phyloP scores from a whole-genome alignment of 495 filamentous ascomycete genomes.

The Penicillium coprophilum region DNA sequence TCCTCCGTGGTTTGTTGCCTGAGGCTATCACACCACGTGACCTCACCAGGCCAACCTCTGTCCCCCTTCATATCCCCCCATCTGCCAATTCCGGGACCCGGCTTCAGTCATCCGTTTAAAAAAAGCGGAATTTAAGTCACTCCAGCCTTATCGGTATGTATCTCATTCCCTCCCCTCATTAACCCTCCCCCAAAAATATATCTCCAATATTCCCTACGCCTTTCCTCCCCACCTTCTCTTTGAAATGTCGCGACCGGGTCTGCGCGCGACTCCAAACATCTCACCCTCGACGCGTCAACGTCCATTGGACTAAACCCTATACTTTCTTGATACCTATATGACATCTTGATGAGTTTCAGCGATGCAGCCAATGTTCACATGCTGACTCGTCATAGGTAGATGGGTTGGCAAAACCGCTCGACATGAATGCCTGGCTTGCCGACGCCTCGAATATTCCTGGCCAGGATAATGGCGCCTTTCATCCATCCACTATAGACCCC shows the following conservation, averaged over 20 bases:
- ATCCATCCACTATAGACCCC: conserved; percentile 56
- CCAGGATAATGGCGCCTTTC: conserved; percentile 77
- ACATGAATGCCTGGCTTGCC: conserved; percentile 84
- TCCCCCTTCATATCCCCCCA: conserved; percentile 28
- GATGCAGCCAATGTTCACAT: conserved; percentile 11
- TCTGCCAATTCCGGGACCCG: conserved; percentile 45
- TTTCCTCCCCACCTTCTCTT: conserved; percentile 12
- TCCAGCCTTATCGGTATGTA: conserved; percentile 54
- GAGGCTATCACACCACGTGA: conserved; percentile 43
- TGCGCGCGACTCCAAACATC: conserved; percentile 25
- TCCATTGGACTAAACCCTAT: conserved; percentile 1
- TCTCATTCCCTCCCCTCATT: conserved; percentile 18
- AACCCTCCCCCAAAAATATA: background rate
- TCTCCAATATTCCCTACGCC: background rate
- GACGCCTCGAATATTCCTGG: conserved; percentile 68
- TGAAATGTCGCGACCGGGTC: conserved; percentile 26
- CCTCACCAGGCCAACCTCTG: conserved; percentile 29
- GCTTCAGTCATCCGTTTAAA: conserved; percentile 44
- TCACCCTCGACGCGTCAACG: conserved; percentile 38
- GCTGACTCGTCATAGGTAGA: conserved; percentile 42
- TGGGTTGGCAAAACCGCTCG: conserved; percentile 57
- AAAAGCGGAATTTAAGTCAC: conserved; percentile 48
- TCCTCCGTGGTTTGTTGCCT: conserved; percentile 25
- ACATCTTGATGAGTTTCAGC: background rate
- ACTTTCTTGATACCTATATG: background rate